Base-by-base conservation (phyloP, 2,329 filamentous ascomycete species). In the Aspergillus sojae region DNA sequence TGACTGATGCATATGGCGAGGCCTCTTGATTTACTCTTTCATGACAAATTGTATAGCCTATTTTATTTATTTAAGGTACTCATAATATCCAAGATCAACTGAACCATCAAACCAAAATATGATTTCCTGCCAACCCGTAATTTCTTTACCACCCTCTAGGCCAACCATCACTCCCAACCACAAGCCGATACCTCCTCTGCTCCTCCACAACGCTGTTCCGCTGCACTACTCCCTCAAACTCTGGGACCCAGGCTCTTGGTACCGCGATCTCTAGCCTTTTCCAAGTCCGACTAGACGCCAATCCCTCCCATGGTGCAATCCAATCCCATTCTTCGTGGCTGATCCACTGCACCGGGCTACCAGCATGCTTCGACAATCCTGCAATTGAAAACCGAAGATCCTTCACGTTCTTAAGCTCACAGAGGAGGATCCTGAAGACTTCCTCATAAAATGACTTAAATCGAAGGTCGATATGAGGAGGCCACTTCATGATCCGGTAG, bases 281-380 rank as follows among this genome's bases (percentile, higher is more conserved):
- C 62, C 62, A 64, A 12, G 23, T 12, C 10, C 58, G 60, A 41
- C 55, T 61, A 16, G 32, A 21, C 5, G 54, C 55, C 55, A 64
- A 21, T 26, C 21, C 34, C 28, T 64, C 59, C 62, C 62, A 63
- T 9, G 62, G 62, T 5, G 45, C 58, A 30, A 63, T 54, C 62
- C 62, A 65, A 14, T 16, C 12, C 39, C 36, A 52, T 23, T 62
- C 63, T 2, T 32, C 34, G 10, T 60, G 43, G 5, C 57, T 34
- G 5, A 19, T 32, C 63, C 63, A 65, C 32, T 57, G 41, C 21
- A 60, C 30, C 1, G 6, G 36, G 4, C 19, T 14, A 2, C 28
- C 43, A 11, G 26, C 7, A 26, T 46, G 61, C 34, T 34, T 53
- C 1, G 61, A 58, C 11, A 63, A 36, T 2, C 64, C 64, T 2